Evolutionary conservation across 345 rosid species (phyloP).

Genomic region (Gossypium rotundifolium): DNA sequence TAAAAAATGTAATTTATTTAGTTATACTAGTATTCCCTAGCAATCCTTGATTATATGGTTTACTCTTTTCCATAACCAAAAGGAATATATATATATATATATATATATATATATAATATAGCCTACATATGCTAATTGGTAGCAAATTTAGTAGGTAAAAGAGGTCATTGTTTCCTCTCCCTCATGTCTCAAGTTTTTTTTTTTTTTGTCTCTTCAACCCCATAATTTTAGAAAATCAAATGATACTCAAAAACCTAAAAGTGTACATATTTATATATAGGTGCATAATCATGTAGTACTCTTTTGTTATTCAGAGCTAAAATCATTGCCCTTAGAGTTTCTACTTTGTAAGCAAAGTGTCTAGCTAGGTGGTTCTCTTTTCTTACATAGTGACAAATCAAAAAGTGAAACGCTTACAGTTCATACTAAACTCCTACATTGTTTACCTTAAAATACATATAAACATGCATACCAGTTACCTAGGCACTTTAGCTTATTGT

Average conservation of each 20-base stretch:
- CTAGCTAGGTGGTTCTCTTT: background rate
- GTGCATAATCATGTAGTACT: background rate
- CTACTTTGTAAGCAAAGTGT: conserved; percentile 6
- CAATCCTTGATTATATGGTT: background rate
- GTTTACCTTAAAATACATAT: background rate
- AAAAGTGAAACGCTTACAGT: background rate
- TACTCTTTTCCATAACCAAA: background rate
- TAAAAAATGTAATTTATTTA: too few species aligned
- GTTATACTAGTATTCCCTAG: background rate
- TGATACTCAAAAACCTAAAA: background rate
- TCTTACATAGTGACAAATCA: conserved; percentile 1
- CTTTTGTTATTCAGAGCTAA: conserved; percentile 13
- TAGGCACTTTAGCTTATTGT: background rate
- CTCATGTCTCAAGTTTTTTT: too few species aligned
- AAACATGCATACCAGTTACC: background rate
- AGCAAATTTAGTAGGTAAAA: background rate
- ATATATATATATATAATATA: background rate
- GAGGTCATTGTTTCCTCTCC: background rate
- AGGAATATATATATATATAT: too few species aligned
- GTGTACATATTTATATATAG: background rate
- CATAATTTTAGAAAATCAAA: background rate
- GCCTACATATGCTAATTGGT: too few species aligned
- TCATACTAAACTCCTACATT: background rate
- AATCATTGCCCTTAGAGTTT: conserved; percentile 27
- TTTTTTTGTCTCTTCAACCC: background rate